Evolutionary conservation across 176 grass and related monocot genomes (phyloP), one percentile per base, ranked within the genome.

Genomic region (Aegilops sharonensis): DNA sequence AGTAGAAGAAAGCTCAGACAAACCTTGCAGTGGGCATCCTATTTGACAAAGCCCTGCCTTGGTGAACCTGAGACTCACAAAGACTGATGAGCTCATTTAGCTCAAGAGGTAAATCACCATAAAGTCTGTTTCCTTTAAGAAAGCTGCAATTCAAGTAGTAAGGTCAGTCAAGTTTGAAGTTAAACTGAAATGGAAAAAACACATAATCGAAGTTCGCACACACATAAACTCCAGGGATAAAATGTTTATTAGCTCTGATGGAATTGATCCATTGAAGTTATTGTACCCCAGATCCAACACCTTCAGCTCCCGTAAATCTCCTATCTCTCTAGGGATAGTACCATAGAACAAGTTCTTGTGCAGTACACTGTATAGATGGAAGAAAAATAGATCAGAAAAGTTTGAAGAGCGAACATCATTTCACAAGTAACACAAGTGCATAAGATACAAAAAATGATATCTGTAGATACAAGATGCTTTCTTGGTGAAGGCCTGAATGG

Each of bases 281-380:
- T 94, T 91, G 65, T 84, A 86, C 43, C 89, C 89, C 15, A 91
- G 61, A 78, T 94, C 87, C 87, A 94, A 91, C 32, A 81, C 64
- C 76, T 85, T 86, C 59, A 94, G 18, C 27, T 82, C 73, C 3
- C 81, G 62, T 10, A 94, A 75, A 79, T 84, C 18, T 72, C 77
- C 75, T 62, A 94, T 84, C 59, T 91, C 87, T n/a, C 3, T 39
- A 72, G 92, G 92, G 48, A 94, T 87, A 47, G 18, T 62, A 27
- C 83, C 92, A 87, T 64, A 91, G 61, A 94, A 89, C 5, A 77
- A 91, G 64, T 94, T 94, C 43, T 89, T 94, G 77, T 67, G 76
- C 36, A 94, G 82, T 84, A 73, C 64, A 9, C 92, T 94, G 87
- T 54, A 84, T 2, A 1, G 57, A 60, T 9, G 3, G 47, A 60